Percentiles rank a stretch among this genome's conserved stretches.
Evolutionary conservation across 73 alveolate genomes (phyloP).

Genomic region (Uronychia binucleata): DNA sequence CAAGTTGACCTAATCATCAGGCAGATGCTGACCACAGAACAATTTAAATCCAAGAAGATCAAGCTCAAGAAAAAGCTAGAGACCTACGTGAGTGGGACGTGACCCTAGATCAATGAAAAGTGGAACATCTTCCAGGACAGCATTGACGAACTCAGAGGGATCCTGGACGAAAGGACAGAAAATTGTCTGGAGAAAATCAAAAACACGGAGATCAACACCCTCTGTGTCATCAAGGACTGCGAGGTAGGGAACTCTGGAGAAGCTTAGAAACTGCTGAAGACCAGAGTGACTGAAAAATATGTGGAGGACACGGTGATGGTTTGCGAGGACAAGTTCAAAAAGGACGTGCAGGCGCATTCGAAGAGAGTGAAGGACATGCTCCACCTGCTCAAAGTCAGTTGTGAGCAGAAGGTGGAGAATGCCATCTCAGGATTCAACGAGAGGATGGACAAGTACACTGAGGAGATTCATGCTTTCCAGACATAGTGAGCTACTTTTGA

Average conservation of each 20-base stretch:
- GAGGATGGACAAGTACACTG: too few relatives aligned
- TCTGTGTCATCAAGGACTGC: not conserved
- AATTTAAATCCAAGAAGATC: not conserved
- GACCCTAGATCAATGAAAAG: not conserved
- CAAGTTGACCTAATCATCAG: not conserved
- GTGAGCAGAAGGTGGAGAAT: not conserved
- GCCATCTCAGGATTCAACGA: too few relatives aligned
- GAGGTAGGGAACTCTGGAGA: not conserved
- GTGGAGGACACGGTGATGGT: not conserved
- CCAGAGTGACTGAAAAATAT: constrained; percentile 1
- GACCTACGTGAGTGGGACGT: not conserved
- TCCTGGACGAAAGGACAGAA: not conserved
- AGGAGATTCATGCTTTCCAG: too few relatives aligned
- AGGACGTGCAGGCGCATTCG: not conserved
- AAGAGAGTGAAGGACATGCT: not conserved
- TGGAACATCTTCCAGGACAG: not conserved
- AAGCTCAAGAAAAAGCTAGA: not conserved
- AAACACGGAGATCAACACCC: not conserved
- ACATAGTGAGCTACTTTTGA: too few relatives aligned
- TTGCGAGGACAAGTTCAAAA: not conserved
- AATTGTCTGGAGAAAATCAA: not conserved
- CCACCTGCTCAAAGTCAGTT: not conserved
- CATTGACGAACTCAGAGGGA: not conserved
- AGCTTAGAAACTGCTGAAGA: not conserved
- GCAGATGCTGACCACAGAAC: not conserved